These are phyloP conservation scores for Circinella umbellata DNA, from an alignment of 371 early-diverging fungal genomes.

Conservation along the genomic window DNA sequence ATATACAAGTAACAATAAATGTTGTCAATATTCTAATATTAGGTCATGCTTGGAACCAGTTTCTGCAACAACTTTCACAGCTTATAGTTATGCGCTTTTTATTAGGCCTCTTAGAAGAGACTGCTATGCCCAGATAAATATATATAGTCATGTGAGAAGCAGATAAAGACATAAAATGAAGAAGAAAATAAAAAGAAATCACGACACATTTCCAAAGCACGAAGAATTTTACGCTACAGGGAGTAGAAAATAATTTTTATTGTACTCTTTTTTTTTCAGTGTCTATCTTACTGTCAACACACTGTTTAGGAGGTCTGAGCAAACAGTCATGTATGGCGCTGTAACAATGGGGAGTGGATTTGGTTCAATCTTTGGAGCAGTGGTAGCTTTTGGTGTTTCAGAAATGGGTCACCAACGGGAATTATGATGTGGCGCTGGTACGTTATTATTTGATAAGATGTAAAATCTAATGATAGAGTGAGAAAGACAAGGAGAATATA, in stretches of 20 bases:
- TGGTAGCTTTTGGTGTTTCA: constrained; percentile 20
- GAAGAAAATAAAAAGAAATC: too few relatives aligned
- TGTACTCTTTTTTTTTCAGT: background rate
- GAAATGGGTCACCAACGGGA: constrained; percentile 17
- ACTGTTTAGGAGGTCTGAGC: constrained; percentile 18
- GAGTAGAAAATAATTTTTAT: background rate
- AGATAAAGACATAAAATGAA: too few relatives aligned
- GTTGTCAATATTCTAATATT: background rate
- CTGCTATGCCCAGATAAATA: constrained; percentile 24
- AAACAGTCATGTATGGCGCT: constrained; percentile 22
- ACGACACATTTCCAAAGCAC: too few relatives aligned
- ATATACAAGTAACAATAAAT: background rate
- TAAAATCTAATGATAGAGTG: too few relatives aligned
- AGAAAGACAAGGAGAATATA: too few relatives aligned
- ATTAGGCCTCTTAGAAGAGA: constrained; percentile 30
- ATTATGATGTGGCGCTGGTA: constrained; percentile 29
- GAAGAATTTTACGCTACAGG: too few relatives aligned
- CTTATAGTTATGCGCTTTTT: constrained; percentile 29
- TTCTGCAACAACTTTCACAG: constrained; percentile 29
- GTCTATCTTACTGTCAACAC: constrained; percentile 31
- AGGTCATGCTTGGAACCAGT: constrained; percentile 25
- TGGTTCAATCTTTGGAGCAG: constrained; percentile 31
- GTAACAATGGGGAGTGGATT: constrained; percentile 25
- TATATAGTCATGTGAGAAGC: background rate
- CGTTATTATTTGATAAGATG: background rate